A percentile compares a stretch with the other conserved stretches of the same genome.
These are phyloP conservation scores for Aureobasidium zeae DNA, from an alignment of 2,329 filamentous ascomycete genomes.

Conservation along the genomic window DNA sequence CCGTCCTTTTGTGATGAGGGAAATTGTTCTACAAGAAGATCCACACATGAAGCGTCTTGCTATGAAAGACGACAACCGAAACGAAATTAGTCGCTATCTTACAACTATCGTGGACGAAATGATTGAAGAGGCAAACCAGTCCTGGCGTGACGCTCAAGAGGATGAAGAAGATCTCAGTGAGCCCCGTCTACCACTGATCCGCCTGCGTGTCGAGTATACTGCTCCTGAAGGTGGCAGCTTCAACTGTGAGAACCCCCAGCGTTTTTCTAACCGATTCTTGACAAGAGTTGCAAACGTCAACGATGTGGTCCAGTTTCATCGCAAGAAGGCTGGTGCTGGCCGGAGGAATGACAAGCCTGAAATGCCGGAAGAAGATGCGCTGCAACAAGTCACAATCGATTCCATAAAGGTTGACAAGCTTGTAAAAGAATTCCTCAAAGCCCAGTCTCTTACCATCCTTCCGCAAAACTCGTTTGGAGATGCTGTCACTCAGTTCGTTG, in stretches of 20 bases:
- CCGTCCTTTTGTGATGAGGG: slow-evolving; percentile 78
- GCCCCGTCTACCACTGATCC: slow-evolving; percentile 70
- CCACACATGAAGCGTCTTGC: slow-evolving; percentile 68
- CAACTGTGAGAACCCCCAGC: slow-evolving; percentile 88
- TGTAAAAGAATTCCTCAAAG: slow-evolving; percentile 76
- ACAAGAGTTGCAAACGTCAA: slow-evolving; percentile 88
- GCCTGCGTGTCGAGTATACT: slow-evolving; percentile 83
- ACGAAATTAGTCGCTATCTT: slow-evolving; percentile 67
- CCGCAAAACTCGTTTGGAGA: slow-evolving; percentile 90
- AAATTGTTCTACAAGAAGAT: slow-evolving; percentile 69
- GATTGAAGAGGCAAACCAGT: slow-evolving; percentile 71
- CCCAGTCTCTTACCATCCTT: slow-evolving; percentile 83
- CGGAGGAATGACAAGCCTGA: slow-evolving; percentile 44
- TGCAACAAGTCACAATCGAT: slow-evolving; percentile 56
- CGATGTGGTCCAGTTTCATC: slow-evolving; percentile 87
- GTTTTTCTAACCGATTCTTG: slow-evolving; percentile 86
- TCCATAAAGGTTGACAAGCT: slow-evolving; percentile 80
- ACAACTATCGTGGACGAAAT: slow-evolving; percentile 73
- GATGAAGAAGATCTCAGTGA: slow-evolving; percentile 50
- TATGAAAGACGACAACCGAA: slow-evolving; percentile 72
- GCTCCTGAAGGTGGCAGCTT: slow-evolving; percentile 76
- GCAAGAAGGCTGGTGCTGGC: slow-evolving; percentile 62
- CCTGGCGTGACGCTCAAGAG: slow-evolving; percentile 74
- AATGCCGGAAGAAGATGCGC: slow-evolving; percentile 54
- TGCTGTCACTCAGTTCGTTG: slow-evolving; percentile 83